A percentile compares a stretch with the other conserved stretches of the same genome.
These are phyloP conservation scores for Phytophthora tentaculata DNA, from an alignment of 352 stramenopile genomes.

Conservation along the genomic window DNA sequence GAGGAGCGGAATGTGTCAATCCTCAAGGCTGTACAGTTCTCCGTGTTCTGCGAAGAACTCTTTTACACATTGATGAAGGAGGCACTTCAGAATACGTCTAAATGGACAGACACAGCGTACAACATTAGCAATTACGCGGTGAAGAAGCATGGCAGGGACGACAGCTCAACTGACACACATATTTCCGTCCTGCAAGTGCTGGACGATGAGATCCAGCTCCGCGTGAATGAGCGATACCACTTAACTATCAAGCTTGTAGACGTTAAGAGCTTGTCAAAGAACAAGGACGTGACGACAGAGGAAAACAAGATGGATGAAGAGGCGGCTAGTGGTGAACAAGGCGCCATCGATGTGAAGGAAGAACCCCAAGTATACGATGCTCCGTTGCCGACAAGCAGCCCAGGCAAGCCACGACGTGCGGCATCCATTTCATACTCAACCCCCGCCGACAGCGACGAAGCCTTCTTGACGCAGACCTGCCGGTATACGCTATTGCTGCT, in stretches of 20 bases:
- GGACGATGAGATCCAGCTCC: slow-evolving; percentile 83
- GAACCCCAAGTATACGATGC: slow-evolving; percentile 17
- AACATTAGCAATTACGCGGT: slow-evolving; percentile 65
- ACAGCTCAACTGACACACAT: slow-evolving; percentile 31
- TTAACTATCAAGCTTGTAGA: slow-evolving; percentile 79
- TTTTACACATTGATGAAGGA: slow-evolving; percentile 89
- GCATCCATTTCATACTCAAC: slow-evolving; percentile 36
- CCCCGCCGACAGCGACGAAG: slow-evolving; percentile 42
- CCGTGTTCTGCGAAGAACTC: slow-evolving; percentile 86
- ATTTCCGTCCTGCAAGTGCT: slow-evolving; percentile 81
- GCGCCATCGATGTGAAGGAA: slow-evolving; percentile 35
- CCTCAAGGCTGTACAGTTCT: slow-evolving; percentile 85
- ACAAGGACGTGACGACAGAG: slow-evolving; percentile 10
- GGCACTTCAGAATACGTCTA: slow-evolving; percentile 64
- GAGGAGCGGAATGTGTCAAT: slow-evolving; percentile 75
- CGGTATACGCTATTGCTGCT: slow-evolving; percentile 75
- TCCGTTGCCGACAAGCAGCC: slow-evolving; percentile 27
- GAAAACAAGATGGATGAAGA: slow-evolving; percentile 14
- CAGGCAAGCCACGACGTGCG: slow-evolving; percentile 32
- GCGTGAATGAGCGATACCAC: slow-evolving; percentile 77
- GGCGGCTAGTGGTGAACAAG: slow-evolving; percentile 14
- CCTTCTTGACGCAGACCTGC: slow-evolving; percentile 71
- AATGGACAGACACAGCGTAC: slow-evolving; percentile 75
- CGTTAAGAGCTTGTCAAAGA: slow-evolving; percentile 44
- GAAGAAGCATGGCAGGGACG: slow-evolving; percentile 54